phyloP scores from a whole-genome alignment of 2,329 filamentous ascomycete species.

The Monilinia aucupariae region DNA sequence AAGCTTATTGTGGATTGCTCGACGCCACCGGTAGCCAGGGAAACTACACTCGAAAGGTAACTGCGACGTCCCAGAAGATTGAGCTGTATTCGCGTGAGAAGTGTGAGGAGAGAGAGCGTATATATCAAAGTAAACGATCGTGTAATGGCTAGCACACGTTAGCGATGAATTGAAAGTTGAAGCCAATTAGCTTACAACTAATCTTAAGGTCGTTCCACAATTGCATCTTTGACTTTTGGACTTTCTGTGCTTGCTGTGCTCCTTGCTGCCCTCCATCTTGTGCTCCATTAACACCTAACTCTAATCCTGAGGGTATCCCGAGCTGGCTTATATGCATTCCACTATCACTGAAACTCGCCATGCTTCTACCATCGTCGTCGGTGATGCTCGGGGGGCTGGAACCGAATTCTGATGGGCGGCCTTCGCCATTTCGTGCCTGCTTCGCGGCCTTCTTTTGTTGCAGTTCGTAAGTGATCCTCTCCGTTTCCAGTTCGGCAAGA shows the following conservation, averaged over 20 bases:
- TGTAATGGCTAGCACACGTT: conserved; percentile 63
- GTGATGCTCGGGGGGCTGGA: conserved; percentile 55
- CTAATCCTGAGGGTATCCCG: conserved; percentile 49
- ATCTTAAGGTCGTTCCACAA: conserved; percentile 98
- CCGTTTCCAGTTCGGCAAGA: conserved; percentile 80
- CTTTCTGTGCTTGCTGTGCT: conserved; percentile 45
- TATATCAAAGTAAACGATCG: conserved; percentile 89
- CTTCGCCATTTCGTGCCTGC: conserved; percentile 52
- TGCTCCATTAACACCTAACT: conserved; percentile 37
- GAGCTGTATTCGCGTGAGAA: conserved; percentile 91
- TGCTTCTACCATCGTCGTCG: conserved; percentile 77
- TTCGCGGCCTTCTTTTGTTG: conserved; percentile 85
- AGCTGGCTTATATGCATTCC: conserved; percentile 80
- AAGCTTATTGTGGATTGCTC: conserved; percentile 74
- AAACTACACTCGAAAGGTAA: conserved; percentile 92
- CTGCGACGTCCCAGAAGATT: conserved; percentile 93
- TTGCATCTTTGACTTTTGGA: conserved; percentile 76
- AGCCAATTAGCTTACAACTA: conserved; percentile 58
- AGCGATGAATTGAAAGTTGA: conserved; percentile 18
- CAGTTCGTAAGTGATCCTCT: conserved; percentile 86
- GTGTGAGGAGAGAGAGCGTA: conserved; percentile 78
- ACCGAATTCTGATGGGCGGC: conserved; percentile 41
- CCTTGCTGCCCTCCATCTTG: conserved; percentile 41
- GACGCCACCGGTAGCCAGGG: conserved; percentile 70
- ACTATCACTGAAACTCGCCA: conserved; percentile 71